A percentile compares a stretch with the other conserved stretches of the same genome.
phyloP scores from a whole-genome alignment of 1,284 basidiomycete species.

The Ustilago loliicola region DNA sequence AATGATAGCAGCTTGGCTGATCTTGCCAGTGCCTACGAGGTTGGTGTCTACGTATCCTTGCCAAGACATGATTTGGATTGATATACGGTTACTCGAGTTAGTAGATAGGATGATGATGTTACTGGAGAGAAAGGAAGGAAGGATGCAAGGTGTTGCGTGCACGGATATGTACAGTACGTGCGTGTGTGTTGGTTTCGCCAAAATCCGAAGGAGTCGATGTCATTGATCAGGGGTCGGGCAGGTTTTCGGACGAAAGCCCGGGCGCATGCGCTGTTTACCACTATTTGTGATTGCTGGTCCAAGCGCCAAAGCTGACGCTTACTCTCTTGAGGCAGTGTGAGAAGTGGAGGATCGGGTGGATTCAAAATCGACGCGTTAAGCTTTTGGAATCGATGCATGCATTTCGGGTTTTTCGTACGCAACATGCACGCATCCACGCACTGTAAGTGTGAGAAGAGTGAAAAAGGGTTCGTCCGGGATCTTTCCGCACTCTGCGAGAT shows the following conservation, averaged over 20 bases:
- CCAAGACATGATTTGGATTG: constrained; percentile 58
- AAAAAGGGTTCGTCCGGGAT: constrained; percentile 22
- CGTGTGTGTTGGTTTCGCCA: constrained; percentile 12
- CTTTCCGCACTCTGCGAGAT: constrained; percentile 20
- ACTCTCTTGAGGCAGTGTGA: not conserved
- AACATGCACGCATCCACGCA: not conserved
- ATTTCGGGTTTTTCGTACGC: not conserved
- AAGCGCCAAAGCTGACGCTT: constrained; percentile 19
- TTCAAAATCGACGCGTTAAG: not conserved
- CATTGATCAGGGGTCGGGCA: constrained; percentile 9
- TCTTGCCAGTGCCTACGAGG: constrained; percentile 82
- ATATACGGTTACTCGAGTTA: not conserved
- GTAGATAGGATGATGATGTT: not conserved
- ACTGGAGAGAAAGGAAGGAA: not conserved
- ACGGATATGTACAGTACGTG: constrained; percentile 2
- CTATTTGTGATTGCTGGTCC: constrained; percentile 7
- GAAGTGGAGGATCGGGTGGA: not conserved
- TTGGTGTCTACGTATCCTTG: constrained; percentile 89
- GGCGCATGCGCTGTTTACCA: not conserved
- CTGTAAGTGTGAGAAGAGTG: not conserved
- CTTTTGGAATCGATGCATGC: constrained; percentile 2
- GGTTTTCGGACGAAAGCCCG: constrained; percentile 19
- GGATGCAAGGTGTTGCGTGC: constrained; percentile 1
- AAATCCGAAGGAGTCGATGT: constrained; percentile 1
- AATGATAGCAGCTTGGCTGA: constrained; percentile 85